Evolutionary conservation across 495 filamentous ascomycete species (phyloP).

Genomic region (Antarctomyces pellizariae): DNA sequence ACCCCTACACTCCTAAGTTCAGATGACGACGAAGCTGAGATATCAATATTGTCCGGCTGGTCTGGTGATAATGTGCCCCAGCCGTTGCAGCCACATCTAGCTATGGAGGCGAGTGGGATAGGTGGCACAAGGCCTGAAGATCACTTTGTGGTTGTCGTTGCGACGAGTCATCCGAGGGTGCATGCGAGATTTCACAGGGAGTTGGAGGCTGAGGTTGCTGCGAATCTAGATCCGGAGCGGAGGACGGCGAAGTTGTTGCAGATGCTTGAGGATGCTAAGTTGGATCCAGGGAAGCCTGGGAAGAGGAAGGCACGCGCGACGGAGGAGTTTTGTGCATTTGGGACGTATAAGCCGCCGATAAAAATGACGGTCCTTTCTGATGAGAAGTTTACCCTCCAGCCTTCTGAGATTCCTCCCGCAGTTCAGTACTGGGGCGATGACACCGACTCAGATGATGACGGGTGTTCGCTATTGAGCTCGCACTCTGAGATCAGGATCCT

Average conservation of each 20-base stretch:
- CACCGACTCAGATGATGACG: constrained; percentile 8
- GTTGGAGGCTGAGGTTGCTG: constrained; percentile 6
- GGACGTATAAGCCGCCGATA: too few species aligned
- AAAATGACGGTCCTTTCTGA: too few species aligned
- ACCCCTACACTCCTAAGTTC: constrained; percentile 5
- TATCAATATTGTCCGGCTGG: constrained; percentile 12
- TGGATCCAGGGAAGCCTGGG: not conserved
- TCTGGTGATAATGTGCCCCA: constrained; percentile 7
- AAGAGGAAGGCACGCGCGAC: too few species aligned
- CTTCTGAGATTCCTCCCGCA: too few species aligned
- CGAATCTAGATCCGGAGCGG: constrained; percentile 3
- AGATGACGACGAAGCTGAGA: constrained; percentile 13
- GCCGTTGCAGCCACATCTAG: constrained; percentile 9
- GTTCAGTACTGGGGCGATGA: too few species aligned
- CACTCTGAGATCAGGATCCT: not conserved
- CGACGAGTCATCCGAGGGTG: constrained; percentile 21
- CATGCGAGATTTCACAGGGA: constrained; percentile 13
- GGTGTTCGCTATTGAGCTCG: constrained; percentile 11
- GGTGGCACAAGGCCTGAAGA: constrained; percentile 42
- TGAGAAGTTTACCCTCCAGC: too few species aligned
- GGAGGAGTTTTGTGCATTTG: too few species aligned
- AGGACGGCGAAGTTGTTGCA: constrained; percentile 2
- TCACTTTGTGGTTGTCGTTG: constrained; percentile 36
- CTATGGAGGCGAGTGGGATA: constrained; percentile 37
- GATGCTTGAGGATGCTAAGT: constrained; percentile 4